phyloP scores from a whole-genome alignment of 768 basidiomycete genomes.

The Hericium coralloides region DNA sequence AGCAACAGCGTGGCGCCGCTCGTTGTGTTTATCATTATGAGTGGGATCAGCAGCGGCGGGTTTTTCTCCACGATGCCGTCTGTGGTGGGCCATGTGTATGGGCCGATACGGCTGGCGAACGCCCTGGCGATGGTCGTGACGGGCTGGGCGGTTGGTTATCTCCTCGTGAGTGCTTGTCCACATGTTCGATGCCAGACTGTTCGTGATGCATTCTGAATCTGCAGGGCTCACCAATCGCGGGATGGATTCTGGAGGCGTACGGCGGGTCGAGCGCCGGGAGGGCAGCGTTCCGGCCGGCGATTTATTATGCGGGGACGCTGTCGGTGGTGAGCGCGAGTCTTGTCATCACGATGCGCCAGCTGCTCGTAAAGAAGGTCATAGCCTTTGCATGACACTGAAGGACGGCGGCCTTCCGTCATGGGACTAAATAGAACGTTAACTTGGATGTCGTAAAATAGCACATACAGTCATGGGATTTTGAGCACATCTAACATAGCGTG shows the following conservation, averaged over 20 bases:
- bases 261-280: conserved; percentile 16
- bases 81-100: conserved; percentile 22
- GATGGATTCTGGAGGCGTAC: conserved; percentile 20
- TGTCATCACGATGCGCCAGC: conserved; percentile 7
- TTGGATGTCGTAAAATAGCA: no score
- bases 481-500: no score
- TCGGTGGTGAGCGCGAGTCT: conserved; percentile 19
- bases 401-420: no score
- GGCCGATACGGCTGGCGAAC: conserved; percentile 16
- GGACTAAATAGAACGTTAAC: no score
- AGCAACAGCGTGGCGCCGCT: conserved; percentile 15
- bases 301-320: conserved; percentile 22
- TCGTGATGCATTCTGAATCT: background rate
- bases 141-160: conserved; percentile 21
- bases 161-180: conserved; percentile 6
- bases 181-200: background rate
- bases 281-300: conserved; percentile 21
- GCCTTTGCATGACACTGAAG: background rate
- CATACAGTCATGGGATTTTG: no score
- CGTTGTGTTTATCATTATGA: conserved; percentile 19
- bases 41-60: conserved; percentile 4
- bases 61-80: conserved; percentile 26
- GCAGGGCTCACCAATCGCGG: conserved; percentile 22
- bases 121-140: conserved; percentile 25
- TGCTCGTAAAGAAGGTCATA: background rate